A percentile compares a stretch with the other conserved stretches of the same genome.
Conservation (phyloP, 768 basidiomycete species). For the Mycena alexandri region DNA sequence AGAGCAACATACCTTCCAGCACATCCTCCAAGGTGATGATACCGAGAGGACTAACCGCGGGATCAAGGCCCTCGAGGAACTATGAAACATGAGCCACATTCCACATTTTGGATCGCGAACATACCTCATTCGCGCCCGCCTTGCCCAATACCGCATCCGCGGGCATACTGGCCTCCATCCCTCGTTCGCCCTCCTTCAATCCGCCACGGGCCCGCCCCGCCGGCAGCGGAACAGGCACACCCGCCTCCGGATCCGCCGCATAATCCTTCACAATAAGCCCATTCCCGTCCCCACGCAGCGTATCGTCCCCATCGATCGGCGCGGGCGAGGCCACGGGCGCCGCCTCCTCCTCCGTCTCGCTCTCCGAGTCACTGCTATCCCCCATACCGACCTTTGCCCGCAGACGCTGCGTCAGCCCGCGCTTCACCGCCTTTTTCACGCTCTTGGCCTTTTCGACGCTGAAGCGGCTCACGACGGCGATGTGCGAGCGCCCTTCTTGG, state of each 20-base stretch:
- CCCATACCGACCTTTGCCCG: constrained; percentile 81
- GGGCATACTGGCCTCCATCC: constrained; percentile 72
- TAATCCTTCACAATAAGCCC: constrained; percentile 46
- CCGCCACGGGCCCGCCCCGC: constrained; percentile 7
- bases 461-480: constrained; percentile 91
- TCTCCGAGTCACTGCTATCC: constrained; percentile 54
- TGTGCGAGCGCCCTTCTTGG: constrained; percentile 92
- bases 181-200: constrained; percentile 25
- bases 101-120: constrained; percentile 25
- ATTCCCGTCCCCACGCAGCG: constrained; percentile 41
- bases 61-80: constrained; percentile 73
- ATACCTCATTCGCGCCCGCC: constrained; percentile 65
- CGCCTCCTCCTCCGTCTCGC: constrained; percentile 27
- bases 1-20: constrained; percentile 62
- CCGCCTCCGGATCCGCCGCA: constrained; percentile 39
- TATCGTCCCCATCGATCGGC: constrained; percentile 21
- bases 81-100: constrained; percentile 35
- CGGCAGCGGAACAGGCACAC: constrained; percentile 18
- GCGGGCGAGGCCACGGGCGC: background rate
- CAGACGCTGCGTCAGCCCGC: constrained; percentile 82
- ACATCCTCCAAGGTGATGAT: constrained; percentile 83
- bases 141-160: constrained; percentile 75
- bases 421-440: constrained; percentile 87
- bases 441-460: constrained; percentile 79
- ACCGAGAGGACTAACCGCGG: constrained; percentile 72